Evolutionary conservation across 2,329 filamentous ascomycete species (phyloP).

Genomic region (Aspergillus latus): DNA sequence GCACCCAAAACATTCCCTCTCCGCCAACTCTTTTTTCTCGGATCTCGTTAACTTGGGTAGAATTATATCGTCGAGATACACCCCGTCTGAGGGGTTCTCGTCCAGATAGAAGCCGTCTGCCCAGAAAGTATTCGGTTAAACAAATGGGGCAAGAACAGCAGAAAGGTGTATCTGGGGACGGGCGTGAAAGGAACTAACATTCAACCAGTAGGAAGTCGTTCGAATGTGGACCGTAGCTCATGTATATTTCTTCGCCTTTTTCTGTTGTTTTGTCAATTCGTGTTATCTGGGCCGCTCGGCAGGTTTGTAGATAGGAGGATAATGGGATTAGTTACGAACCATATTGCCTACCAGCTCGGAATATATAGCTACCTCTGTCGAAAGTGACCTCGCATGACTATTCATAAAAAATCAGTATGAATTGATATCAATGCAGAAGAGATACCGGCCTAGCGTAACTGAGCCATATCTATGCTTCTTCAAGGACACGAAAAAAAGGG

Average conservation of each 20-base stretch:
- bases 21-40: slow-evolving; percentile 25
- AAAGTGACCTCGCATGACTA: slow-evolving; percentile 32
- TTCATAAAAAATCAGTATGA: neutral
- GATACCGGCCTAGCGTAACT: too few species aligned
- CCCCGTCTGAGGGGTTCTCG: slow-evolving; percentile 33
- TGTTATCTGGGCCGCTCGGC: neutral
- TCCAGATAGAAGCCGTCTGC: slow-evolving; percentile 40
- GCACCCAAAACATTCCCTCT: slow-evolving; percentile 30
- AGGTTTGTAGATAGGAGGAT: neutral
- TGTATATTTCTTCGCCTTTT: slow-evolving; percentile 38
- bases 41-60: slow-evolving; percentile 23
- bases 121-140: too few species aligned
- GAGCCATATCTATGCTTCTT: too few species aligned
- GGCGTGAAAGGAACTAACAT: slow-evolving; percentile 27
- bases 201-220: slow-evolving; percentile 40
- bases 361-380: slow-evolving; percentile 27
- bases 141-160: too few species aligned
- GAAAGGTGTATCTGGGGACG: neutral
- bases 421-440: too few species aligned
- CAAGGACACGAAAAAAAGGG: too few species aligned
- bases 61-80: slow-evolving; percentile 39
- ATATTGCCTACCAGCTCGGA: slow-evolving; percentile 27
- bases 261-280: slow-evolving; percentile 20
- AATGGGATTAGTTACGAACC: slow-evolving; percentile 20
- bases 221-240: slow-evolving; percentile 41